Evolutionary conservation across 768 basidiomycete species (phyloP).

Genomic region (Lentinula lateritia): DNA sequence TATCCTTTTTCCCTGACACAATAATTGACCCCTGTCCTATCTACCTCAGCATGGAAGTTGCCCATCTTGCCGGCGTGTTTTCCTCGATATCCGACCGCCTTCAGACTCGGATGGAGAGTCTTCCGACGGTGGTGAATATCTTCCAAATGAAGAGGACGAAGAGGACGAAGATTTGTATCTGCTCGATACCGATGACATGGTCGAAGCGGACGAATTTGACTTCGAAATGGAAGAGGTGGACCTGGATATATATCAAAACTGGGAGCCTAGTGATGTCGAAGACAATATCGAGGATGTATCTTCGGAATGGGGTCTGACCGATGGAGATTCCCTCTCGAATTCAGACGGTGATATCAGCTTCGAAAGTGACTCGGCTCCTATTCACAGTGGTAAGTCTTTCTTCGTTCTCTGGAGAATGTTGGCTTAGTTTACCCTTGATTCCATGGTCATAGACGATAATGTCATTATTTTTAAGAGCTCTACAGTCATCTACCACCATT

Average conservation of each 20-base stretch:
- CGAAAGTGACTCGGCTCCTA: slow-evolving; percentile 7
- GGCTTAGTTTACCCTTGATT: neutral
- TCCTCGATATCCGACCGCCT: slow-evolving; percentile 46
- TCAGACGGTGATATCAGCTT: slow-evolving; percentile 15
- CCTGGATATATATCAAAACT: slow-evolving; percentile 12
- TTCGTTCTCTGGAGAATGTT: neutral
- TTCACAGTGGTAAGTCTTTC: slow-evolving; percentile 1
- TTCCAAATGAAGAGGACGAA: slow-evolving; percentile 49
- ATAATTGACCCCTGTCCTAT: neutral
- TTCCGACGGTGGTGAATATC: slow-evolving; percentile 62
- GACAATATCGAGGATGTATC: slow-evolving; percentile 7
- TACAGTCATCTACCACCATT: no score
- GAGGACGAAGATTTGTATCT: slow-evolving; percentile 39
- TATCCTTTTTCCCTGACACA: neutral
- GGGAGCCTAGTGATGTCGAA: slow-evolving; percentile 8
- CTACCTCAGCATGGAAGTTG: slow-evolving; percentile 60
- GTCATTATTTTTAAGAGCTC: neutral
- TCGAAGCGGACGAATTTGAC: slow-evolving; percentile 32
- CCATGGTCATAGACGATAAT: neutral
- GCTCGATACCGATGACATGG: slow-evolving; percentile 36
- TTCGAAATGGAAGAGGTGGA: slow-evolving; percentile 34
- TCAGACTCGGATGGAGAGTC: slow-evolving; percentile 59
- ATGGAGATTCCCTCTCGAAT: slow-evolving; percentile 27
- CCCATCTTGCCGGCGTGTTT: slow-evolving; percentile 58
- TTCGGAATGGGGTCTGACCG: slow-evolving; percentile 36